phyloP scores from a whole-genome alignment of 495 filamentous ascomycete species.

The Hypoxylon subgilvum region DNA sequence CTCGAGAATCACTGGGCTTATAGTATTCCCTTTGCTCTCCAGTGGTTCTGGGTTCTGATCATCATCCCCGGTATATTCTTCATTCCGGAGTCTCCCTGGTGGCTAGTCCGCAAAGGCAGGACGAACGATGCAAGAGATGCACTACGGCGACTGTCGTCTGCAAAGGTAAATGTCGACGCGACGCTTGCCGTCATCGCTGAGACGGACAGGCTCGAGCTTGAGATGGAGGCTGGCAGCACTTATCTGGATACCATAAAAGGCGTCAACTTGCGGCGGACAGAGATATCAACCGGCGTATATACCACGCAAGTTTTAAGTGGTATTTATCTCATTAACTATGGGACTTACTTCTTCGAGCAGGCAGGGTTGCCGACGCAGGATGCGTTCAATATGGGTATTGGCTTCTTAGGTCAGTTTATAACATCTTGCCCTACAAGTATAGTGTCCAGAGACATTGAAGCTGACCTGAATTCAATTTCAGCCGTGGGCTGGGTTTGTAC shows the following conservation, averaged over 20 bases:
- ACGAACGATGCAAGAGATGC: slow-evolving; percentile 55
- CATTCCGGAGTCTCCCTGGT: slow-evolving; percentile 70
- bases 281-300: slow-evolving; percentile 60
- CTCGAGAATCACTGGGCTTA: slow-evolving; percentile 57
- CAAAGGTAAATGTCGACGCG: slow-evolving; percentile 47
- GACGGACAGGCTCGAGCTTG: slow-evolving; percentile 65
- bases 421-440: not conserved
- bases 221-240: slow-evolving; percentile 61
- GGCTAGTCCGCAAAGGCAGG: slow-evolving; percentile 63
- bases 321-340: slow-evolving; percentile 61
- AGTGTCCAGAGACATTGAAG: slow-evolving; percentile 2
- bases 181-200: slow-evolving; percentile 65
- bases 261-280: slow-evolving; percentile 60
- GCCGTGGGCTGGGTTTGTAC: slow-evolving; percentile 56
- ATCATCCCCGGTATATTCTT: slow-evolving; percentile 62
- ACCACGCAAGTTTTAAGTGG: slow-evolving; percentile 58
- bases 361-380: slow-evolving; percentile 59
- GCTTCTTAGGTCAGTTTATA: slow-evolving; percentile 49
- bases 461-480: slow-evolving; percentile 7
- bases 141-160: slow-evolving; percentile 49
- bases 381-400: slow-evolving; percentile 60
- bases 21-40: slow-evolving; percentile 64
- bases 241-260: slow-evolving; percentile 64
- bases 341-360: slow-evolving; percentile 69
- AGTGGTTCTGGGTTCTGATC: slow-evolving; percentile 71